Evolutionary conservation across 345 rosid species (phyloP).

Genomic region (Linum lewisii): DNA sequence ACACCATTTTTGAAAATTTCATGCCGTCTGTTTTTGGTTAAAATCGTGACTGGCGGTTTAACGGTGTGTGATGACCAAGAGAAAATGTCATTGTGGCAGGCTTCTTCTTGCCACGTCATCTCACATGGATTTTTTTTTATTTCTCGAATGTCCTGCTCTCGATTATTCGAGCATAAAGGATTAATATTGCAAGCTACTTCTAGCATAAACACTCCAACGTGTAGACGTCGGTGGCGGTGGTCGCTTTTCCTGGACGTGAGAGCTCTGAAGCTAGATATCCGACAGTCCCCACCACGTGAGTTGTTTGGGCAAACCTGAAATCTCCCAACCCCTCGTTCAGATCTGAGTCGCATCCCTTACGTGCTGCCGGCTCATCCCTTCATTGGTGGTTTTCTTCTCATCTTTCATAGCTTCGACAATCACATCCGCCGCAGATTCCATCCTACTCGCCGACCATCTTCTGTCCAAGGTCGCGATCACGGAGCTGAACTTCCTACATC

Average conservation of each 20-base stretch:
- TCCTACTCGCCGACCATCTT: slow-evolving; percentile 76
- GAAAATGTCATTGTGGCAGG: too few species aligned
- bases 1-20: too few species aligned
- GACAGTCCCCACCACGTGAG: slow-evolving; percentile 15
- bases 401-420: slow-evolving; percentile 36
- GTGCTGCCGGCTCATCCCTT: slow-evolving; percentile 80
- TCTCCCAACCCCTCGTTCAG: slow-evolving; percentile 14
- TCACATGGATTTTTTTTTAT: too few species aligned
- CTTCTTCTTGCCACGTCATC: too few species aligned
- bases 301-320: slow-evolving; percentile 18
- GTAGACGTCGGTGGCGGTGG: slow-evolving; percentile 14
- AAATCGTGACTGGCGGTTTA: too few species aligned
- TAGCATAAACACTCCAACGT: slow-evolving; percentile 15
- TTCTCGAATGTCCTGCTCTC: too few species aligned
- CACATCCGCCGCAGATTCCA: slow-evolving; percentile 66
- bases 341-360: slow-evolving; percentile 41
- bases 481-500: slow-evolving; percentile 34
- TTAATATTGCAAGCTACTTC: slow-evolving; percentile 15
- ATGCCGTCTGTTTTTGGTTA: too few species aligned
- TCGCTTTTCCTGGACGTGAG: slow-evolving; percentile 7
- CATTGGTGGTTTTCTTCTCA: slow-evolving; percentile 29
- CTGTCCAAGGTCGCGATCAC: slow-evolving; percentile 49
- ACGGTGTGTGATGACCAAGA: too few species aligned
- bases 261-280: slow-evolving; percentile 17
- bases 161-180: too few species aligned